Conservation (phyloP, 2,329 filamentous ascomycete species). For the Chaetomiaceae sp. region DNA sequence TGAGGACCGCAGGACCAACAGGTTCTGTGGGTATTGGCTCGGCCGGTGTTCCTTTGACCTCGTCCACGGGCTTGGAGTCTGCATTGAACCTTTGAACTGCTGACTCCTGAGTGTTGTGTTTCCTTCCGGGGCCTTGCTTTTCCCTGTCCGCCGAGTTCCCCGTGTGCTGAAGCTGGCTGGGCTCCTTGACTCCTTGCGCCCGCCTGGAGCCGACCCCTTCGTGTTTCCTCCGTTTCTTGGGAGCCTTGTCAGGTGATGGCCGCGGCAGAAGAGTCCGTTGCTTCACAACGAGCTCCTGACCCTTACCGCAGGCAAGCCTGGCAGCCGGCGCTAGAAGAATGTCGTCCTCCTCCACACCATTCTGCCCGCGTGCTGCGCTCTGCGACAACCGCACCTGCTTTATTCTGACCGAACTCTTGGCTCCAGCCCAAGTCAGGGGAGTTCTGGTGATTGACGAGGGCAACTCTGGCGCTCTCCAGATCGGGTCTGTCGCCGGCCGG, state of each 20-base stretch:
- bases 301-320: background rate
- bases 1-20: background rate
- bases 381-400: conserved; percentile 14
- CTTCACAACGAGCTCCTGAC: background rate
- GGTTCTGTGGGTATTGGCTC: background rate
- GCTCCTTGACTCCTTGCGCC: background rate
- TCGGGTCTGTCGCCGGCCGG: conserved; percentile 30
- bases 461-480: conserved; percentile 38
- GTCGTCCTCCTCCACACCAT: conserved; percentile 31
- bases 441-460: conserved; percentile 23
- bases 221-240: background rate
- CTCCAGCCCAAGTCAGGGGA: background rate
- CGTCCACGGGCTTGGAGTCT: background rate
- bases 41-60: background rate
- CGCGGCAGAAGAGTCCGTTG: conserved; percentile 11
- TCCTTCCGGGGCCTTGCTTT: background rate
- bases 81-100: background rate
- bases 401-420: conserved; percentile 16
- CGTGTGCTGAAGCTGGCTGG: background rate
- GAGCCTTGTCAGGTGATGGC: background rate
- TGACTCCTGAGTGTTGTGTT: background rate
- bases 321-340: conserved; percentile 25
- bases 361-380: conserved; percentile 12
- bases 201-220: background rate
- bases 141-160: background rate